Conservation (phyloP, 495 filamentous ascomycete genomes). For the Penicillium daleae region DNA sequence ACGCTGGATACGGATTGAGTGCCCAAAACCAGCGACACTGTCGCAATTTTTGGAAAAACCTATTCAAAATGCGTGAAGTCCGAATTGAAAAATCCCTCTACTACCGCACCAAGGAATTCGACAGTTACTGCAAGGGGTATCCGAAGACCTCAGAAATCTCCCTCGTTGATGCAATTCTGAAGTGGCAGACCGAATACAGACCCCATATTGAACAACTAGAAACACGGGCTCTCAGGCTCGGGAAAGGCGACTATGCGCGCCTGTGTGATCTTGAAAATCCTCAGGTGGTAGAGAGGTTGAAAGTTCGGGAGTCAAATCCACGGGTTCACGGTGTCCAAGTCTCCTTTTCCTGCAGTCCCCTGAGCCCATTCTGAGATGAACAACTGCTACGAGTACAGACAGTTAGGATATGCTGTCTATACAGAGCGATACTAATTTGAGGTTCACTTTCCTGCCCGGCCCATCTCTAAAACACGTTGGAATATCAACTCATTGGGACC, state of each 20-base stretch:
- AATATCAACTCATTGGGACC: background rate
- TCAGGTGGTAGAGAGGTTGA: conserved; percentile 11
- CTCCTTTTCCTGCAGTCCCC: background rate
- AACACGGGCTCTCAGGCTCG: conserved; percentile 10
- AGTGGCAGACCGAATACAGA: conserved; percentile 20
- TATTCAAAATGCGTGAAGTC: conserved; percentile 25
- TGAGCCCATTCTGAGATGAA: background rate
- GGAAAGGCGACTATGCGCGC: conserved; percentile 3
- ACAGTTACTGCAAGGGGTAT: conserved; percentile 25
- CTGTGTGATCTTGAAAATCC: conserved; percentile 6
- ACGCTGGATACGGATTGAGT: conserved; percentile 19
- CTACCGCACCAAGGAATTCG: conserved; percentile 28
- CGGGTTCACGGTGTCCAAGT: background rate
- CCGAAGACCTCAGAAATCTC: conserved; percentile 12
- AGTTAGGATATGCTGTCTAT: background rate
- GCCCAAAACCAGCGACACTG: conserved; percentile 24
- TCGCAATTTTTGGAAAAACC: conserved; percentile 25
- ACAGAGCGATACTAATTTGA: background rate
- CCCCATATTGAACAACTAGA: conserved; percentile 27
- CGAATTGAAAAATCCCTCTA: conserved; percentile 24
- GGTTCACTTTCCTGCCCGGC: background rate
- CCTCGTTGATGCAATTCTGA: conserved; percentile 18
- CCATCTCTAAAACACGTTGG: background rate
- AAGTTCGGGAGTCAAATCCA: conserved; percentile 10
- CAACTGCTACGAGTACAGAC: background rate